phyloP scores from a whole-genome alignment of 768 basidiomycete species.

The Xerocomellus dryophilus region DNA sequence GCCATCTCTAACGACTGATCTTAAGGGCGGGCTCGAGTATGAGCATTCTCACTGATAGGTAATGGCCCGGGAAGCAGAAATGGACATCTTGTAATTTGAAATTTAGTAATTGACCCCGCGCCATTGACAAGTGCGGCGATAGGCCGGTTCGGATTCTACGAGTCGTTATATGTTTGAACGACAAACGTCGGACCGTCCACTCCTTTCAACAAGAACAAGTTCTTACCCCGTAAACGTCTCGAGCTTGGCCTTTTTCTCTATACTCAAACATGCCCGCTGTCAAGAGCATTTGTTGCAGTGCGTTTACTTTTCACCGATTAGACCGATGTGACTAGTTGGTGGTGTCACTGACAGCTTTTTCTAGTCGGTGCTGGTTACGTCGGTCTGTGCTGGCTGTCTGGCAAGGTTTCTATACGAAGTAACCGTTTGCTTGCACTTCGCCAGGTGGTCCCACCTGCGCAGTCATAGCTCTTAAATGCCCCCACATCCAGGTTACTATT shows the following conservation, averaged over 20 bases:
- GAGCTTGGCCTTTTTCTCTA: not conserved
- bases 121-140: no score
- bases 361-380: conserved; percentile 91
- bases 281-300: conserved; percentile 86
- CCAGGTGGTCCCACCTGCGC: conserved; percentile 93
- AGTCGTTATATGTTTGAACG: no score
- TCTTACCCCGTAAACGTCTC: not conserved
- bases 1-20: no score
- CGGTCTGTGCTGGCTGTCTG: conserved; percentile 48
- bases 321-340: not conserved
- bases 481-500: conserved; percentile 92
- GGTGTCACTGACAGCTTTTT: conserved; percentile 9
- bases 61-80: no score
- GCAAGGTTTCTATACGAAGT: conserved; percentile 6
- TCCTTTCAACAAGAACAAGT: no score
- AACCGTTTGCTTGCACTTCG: conserved; percentile 13
- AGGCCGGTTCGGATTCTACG: no score
- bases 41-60: no score
- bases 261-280: conserved; percentile 44
- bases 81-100: no score
- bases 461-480: conserved; percentile 91
- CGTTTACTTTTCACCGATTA: conserved; percentile 32
- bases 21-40: no score
- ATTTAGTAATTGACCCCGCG: no score
- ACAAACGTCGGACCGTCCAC: no score